Evolutionary conservation across 1,284 basidiomycete genomes (phyloP), one percentile per base, ranked within the genome.

Genomic region (Sporisorium scitamineum): DNA sequence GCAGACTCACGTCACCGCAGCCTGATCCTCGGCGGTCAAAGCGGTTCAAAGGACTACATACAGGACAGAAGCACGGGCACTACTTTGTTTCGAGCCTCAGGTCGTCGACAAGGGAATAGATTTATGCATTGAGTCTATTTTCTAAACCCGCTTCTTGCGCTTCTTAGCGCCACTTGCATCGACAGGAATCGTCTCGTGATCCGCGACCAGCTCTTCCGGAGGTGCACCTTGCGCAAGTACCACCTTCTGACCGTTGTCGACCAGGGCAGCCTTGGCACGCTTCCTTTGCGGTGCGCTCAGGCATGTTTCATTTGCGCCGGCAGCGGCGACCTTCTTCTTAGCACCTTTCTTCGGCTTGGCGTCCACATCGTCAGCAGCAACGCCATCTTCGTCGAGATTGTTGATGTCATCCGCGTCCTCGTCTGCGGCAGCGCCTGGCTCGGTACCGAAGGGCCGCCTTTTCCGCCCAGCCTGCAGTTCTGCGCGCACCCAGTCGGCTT

Each of bases 401-500:
- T 61, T 56, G 5, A 39, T 42, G 18, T 54, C 59, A 41, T 42
- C 54, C 5, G 61, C 56, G 20, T 61, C 61, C 5, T 54, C 63
- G 16, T 67, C 73, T 14, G 57, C 55, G 14, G 55, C 61, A 6
- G 61, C 54, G 7, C 63, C 73, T 18, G 69, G 61, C 53, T 80
- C 65, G 27, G 67, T 62, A 13, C 70, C 68, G n/a, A 62, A 74
- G 2, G 71, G 64, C 13, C 76, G 58, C 6, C 76, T 47, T 42
- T 74, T 68, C 10, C 71, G 44, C 2, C 75, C 75, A 2, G 66
- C 68, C n/a, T 32, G 50, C 22, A 81, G 59, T 53, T 81, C 80
- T 3, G 60, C 66, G 0, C 80, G 55, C 10, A 81, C 70, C 70
- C 67, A 71, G 11, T 76, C 78, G 13, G 80, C 76, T 53, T 79